Evolutionary conservation across 352 stramenopile genomes (phyloP), one percentile per base, ranked within the genome.

Genomic region (Phytophthora cactorum): DNA sequence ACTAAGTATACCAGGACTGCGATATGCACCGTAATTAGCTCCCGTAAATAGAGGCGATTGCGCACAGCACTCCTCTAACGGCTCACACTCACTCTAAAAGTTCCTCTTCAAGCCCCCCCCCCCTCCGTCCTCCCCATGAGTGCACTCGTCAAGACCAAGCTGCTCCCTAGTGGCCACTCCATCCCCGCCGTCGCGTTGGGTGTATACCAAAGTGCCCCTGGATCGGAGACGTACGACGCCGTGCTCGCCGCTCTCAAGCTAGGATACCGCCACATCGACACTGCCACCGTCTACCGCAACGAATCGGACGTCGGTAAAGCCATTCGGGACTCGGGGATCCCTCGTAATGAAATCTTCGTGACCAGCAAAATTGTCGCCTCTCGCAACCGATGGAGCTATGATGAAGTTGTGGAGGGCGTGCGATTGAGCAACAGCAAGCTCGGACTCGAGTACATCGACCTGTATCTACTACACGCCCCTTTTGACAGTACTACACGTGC

Each of bases 261-360:
- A n/a, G 91, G 91, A 29, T 96, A 96, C 65, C 78, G 93, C 15
- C 89, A 96, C 64, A 95, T 98, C 65, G 91, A 97, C 72, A 94
- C 86, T 11, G 92, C 92, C 15, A 79, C 87, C 22, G 57, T 94
- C 8, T 98, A 97, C 70, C 57, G 82, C n/a, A 98, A 98, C 69
- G 90, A 97, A 52, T 62, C 52, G 8, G 88, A 94, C 31, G 93
- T 97, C 12, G 92, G 92, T 17, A 58, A 74, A 29, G 91, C 77
- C 14, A 71, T 92, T 50, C 71, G 63, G 29, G 90, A 97, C 62
- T 91, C 86, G 36, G 85, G 88, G n/a, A 54, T 97, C 3, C 75
- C 78, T n/a, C 78, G 88, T 11, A 58, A 85, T 2, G 76, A 95
- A 22, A 75, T 97, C 15, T 97, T 96, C 70, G 56, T 96, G 7